phyloP scores from a whole-genome alignment of 2,329 filamentous ascomycete genomes.

The Elsinoe batatas region DNA sequence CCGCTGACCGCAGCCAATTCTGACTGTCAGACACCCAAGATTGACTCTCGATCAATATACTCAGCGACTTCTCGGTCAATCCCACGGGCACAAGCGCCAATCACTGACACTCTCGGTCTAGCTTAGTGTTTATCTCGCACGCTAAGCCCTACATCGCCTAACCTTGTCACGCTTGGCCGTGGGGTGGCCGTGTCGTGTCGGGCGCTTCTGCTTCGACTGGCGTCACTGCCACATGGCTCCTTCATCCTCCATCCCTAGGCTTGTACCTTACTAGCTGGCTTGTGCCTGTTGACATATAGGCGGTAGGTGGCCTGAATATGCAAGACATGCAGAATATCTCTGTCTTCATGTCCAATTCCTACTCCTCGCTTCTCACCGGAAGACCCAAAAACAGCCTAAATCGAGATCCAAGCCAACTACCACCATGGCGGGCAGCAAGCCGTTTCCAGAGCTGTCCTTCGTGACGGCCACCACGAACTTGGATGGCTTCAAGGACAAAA shows the following conservation, averaged over 20 bases:
- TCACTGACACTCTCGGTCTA: no score
- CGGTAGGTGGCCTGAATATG: constrained; percentile 7
- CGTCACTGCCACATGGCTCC: neutral
- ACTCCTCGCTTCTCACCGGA: neutral
- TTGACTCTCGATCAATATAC: no score
- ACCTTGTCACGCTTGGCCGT: no score
- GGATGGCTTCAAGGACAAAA: constrained; percentile 21
- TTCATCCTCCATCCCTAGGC: neutral
- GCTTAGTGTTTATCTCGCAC: no score
- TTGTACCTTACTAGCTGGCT: neutral
- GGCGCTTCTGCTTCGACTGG: neutral
- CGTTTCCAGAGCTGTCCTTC: constrained; percentile 17
- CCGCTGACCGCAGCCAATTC: no score
- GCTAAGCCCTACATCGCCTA: no score
- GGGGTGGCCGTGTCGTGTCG: no score
- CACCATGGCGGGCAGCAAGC: constrained; percentile 3
- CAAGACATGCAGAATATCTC: constrained; percentile 3
- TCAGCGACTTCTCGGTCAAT: no score
- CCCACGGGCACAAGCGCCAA: no score
- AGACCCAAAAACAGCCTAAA: neutral
- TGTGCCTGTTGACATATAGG: neutral
- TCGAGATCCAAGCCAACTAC: neutral
- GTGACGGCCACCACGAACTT: constrained; percentile 22
- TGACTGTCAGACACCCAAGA: no score
- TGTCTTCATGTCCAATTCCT: neutral